Conservation (phyloP, 352 stramenopile genomes). For the Pythium chondricola region DNA sequence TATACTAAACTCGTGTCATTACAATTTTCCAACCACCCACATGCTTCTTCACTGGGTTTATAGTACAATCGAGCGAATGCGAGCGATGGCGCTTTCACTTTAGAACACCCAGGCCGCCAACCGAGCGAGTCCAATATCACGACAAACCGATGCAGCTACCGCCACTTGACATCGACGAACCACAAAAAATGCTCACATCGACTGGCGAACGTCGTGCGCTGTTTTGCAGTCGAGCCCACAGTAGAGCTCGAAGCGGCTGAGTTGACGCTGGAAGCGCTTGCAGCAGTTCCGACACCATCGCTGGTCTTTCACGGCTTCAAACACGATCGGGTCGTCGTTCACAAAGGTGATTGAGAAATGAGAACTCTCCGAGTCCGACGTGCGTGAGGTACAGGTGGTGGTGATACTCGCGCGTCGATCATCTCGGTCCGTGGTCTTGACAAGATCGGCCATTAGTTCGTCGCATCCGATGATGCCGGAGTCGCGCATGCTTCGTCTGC, state of each 20-base stretch:
- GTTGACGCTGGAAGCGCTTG: conserved; percentile 65
- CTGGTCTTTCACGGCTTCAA: conserved; percentile 62
- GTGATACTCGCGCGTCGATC: conserved; percentile 15
- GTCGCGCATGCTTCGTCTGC: conserved; percentile 33
- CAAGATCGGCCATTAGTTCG: conserved; percentile 17
- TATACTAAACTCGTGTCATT: too few relatives aligned
- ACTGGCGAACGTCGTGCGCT: conserved; percentile 36
- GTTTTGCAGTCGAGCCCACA: conserved; percentile 71
- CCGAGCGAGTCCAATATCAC: too few relatives aligned
- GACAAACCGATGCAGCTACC: too few relatives aligned
- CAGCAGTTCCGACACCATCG: conserved; percentile 74
- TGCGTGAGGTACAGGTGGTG: conserved; percentile 18
- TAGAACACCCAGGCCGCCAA: too few relatives aligned
- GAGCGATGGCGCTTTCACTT: too few relatives aligned
- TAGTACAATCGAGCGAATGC: too few relatives aligned
- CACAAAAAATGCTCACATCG: conserved; percentile 14
- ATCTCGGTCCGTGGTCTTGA: conserved; percentile 5
- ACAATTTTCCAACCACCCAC: too few relatives aligned
- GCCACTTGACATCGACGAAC: conserved; percentile 1
- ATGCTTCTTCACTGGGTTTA: too few relatives aligned
- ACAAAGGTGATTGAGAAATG: conserved; percentile 15
- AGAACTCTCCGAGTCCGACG: conserved; percentile 15
- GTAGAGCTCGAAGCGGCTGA: conserved; percentile 67
- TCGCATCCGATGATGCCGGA: conserved; percentile 32
- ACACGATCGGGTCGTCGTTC: conserved; percentile 13